These are phyloP conservation scores for Sporothrix humicola DNA, from an alignment of 2,329 filamentous ascomycete genomes.

Conservation along the genomic window DNA sequence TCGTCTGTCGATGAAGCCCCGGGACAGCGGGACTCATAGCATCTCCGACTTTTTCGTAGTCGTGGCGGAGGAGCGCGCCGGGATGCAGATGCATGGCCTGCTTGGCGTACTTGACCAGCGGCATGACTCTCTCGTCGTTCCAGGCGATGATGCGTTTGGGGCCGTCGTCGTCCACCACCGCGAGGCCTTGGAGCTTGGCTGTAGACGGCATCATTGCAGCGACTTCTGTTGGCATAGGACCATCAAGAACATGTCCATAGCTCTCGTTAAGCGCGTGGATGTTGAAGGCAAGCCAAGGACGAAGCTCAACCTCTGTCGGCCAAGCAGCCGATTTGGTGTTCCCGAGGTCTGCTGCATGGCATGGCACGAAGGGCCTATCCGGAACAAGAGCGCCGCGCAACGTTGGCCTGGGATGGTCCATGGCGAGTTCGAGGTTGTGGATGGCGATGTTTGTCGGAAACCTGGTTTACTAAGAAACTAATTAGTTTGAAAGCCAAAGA, in stretches of 20 bases:
- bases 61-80: neutral
- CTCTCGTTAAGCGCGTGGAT: conserved; percentile 1
- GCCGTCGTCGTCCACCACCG: neutral
- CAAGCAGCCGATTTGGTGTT: neutral
- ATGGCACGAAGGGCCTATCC: neutral
- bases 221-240: neutral
- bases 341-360: neutral
- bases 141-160: conserved; percentile 8
- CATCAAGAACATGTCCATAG: neutral
- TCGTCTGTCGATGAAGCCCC: neutral
- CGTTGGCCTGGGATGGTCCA: conserved; percentile 2
- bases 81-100: neutral
- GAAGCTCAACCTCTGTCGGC: neutral
- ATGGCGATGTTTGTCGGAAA: neutral
- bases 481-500: neutral
- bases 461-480: neutral
- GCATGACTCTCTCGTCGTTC: conserved; percentile 6
- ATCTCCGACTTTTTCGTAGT: neutral
- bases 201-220: neutral
- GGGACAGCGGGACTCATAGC: neutral
- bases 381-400: neutral
- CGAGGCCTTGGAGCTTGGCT: neutral
- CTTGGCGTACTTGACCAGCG: conserved; percentile 14
- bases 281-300: neutral
- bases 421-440: neutral